Conservation (phyloP, 1,284 basidiomycete genomes). For the Pascua sp. region DNA sequence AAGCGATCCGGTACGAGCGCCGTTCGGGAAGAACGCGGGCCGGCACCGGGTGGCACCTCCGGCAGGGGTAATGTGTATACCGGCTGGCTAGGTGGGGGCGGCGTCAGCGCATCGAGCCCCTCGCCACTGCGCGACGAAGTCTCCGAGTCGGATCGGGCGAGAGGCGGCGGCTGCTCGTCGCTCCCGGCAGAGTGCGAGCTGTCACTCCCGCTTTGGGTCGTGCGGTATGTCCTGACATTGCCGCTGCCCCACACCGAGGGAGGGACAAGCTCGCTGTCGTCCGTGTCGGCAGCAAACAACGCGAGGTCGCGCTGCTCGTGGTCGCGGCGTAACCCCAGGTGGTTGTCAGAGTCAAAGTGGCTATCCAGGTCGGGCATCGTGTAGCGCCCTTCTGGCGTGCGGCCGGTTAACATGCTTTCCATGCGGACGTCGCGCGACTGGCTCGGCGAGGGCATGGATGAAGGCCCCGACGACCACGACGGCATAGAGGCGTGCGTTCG, state of each 20-base stretch:
- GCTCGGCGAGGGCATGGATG: neutral
- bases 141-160: neutral
- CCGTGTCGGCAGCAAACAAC: neutral
- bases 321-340: neutral
- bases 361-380: no score
- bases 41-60: neutral
- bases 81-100: neutral
- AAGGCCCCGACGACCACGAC: neutral
- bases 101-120: conserved; percentile 9
- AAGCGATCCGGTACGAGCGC: conserved; percentile 12
- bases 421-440: conserved; percentile 6
- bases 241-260: neutral
- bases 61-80: conserved; percentile 11
- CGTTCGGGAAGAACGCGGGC: neutral
- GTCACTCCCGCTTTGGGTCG: neutral
- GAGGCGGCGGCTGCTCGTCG: conserved; percentile 3
- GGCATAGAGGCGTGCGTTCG: neutral
- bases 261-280: conserved; percentile 5
- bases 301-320: neutral
- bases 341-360: no score
- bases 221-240: neutral
- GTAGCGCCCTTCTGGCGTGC: neutral
- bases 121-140: conserved; percentile 3
- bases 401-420: conserved; percentile 9
- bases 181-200: conserved; percentile 11